phyloP scores from a whole-genome alignment of 2,329 filamentous ascomycete species.

The Chrysosporium queenslandicum region DNA sequence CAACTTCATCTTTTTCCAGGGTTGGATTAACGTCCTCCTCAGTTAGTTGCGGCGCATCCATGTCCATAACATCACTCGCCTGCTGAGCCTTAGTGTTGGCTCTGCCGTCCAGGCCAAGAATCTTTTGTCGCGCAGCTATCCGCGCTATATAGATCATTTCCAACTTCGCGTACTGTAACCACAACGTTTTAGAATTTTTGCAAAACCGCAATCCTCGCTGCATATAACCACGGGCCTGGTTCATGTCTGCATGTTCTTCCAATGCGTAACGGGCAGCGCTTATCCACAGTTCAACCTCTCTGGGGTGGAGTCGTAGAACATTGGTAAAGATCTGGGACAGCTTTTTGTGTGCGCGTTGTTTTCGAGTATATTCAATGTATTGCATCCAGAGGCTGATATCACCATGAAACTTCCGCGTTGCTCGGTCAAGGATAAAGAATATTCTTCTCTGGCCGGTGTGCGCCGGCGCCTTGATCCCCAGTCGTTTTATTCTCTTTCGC shows the following conservation, averaged over 20 bases:
- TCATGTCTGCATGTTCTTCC: slow-evolving; percentile 77
- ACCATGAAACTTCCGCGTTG: slow-evolving; percentile 71
- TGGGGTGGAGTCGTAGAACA: slow-evolving; percentile 75
- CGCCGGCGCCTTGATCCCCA: slow-evolving; percentile 63
- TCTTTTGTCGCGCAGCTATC: slow-evolving; percentile 62
- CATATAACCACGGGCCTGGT: slow-evolving; percentile 73
- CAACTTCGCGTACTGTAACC: slow-evolving; percentile 80
- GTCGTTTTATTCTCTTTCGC: slow-evolving; percentile 68
- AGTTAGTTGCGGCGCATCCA: slow-evolving; percentile 49
- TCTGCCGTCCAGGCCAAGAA: slow-evolving; percentile 50
- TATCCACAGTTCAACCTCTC: slow-evolving; percentile 74
- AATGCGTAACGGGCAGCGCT: slow-evolving; percentile 67
- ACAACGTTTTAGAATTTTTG: slow-evolving; percentile 60
- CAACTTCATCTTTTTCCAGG: slow-evolving; percentile 43
- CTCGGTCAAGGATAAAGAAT: slow-evolving; percentile 81
- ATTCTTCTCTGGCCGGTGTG: slow-evolving; percentile 71
- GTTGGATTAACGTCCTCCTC: slow-evolving; percentile 53
- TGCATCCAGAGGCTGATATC: slow-evolving; percentile 77
- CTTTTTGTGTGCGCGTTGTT: slow-evolving; percentile 54
- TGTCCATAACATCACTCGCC: slow-evolving; percentile 38
- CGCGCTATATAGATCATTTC: slow-evolving; percentile 88
- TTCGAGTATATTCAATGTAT: slow-evolving; percentile 71
- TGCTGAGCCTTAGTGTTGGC: slow-evolving; percentile 31
- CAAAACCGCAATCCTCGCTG: slow-evolving; percentile 85
- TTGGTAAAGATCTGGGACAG: slow-evolving; percentile 51